Evolutionary conservation across 352 stramenopile genomes (phyloP), one percentile per base, ranked within the genome.

Genomic region (Phytophthora citrophthora): DNA sequence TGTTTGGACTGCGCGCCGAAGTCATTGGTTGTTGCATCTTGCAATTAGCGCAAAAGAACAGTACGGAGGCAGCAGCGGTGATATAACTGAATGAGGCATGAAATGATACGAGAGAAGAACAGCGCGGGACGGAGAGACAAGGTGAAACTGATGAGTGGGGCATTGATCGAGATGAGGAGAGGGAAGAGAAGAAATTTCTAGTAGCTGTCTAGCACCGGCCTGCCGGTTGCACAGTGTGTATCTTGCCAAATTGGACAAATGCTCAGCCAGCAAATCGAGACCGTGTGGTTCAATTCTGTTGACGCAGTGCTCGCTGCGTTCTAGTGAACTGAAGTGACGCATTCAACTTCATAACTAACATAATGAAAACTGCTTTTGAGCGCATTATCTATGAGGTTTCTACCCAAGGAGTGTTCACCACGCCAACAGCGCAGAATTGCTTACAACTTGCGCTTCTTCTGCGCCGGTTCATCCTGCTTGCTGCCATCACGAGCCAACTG

Each of bases 401-500:
- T 60, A 61, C 45, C 27, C 47, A 57, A 5, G 29, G 18, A 3
- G n/a, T 40, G 47, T 31, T 52, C 29, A 52, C 40, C 13, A 44
- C 15, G 27, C 40, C 45, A 41, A 38, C 44, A 26, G 32, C 32
- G 46, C 64, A 29, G 49, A 20, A 31, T 49, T 38, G 45, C 57
- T 70, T 72, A 87, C 31, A 87, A 64, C 59, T 83, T 88, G 18
- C 66, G 74, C 81, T 90, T 89, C 79, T 93, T 91, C 43, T 77
- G 58, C 5, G 70, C 53, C 1, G 69, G 74, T 55, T 89, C 76
- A 23, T 63, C 66, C 40, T 85, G 72, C 57, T 84, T 86, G 54
- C 72, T 83, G 48, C 84, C 82, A 59, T 95, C 83, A 34, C 88
- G 97, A 36, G 94, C 93, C 32, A 97, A 72, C 69, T 99, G 97